Conservation (phyloP, 345 rosid species). For the Erucastrum elatum region DNA sequence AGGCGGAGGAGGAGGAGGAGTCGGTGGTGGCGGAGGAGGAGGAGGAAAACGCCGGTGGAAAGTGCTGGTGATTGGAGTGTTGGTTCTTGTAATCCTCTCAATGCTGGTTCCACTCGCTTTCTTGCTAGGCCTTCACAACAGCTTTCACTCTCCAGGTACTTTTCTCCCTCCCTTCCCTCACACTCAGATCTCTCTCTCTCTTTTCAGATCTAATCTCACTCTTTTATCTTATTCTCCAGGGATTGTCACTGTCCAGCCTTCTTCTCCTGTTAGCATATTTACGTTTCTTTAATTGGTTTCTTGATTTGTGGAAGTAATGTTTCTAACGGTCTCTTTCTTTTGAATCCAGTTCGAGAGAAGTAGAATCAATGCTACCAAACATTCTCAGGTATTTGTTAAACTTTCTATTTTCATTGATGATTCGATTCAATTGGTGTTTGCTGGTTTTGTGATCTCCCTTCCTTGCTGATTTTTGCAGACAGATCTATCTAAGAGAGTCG, state of each 20-base stretch:
- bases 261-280: conserved; percentile 53
- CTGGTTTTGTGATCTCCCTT: not conserved
- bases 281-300: not conserved
- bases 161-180: not conserved
- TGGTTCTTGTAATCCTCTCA: conserved; percentile 83
- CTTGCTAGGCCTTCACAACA: conserved; percentile 78
- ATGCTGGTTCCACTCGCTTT: conserved; percentile 96
- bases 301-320: conserved; percentile 7
- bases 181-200: not conserved
- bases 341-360: conserved; percentile 43
- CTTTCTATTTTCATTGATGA: not conserved
- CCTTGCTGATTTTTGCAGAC: conserved; percentile 40
- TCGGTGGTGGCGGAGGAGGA: conserved; percentile 37
- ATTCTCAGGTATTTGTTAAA: conserved; percentile 23
- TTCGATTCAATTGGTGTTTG: not conserved
- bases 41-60: conserved; percentile 81
- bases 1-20: conserved; percentile 28
- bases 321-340: conserved; percentile 2
- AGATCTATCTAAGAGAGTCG: conserved; percentile 46
- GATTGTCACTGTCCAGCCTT: conserved; percentile 48
- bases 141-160: conserved; percentile 67
- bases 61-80: conserved; percentile 66
- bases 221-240: conserved; percentile 44
- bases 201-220: conserved; percentile 41
- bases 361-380: conserved; percentile 38